Evolutionary conservation across 2,329 filamentous ascomycete genomes (phyloP).

Genomic region (Tolypocladium sp.): DNA sequence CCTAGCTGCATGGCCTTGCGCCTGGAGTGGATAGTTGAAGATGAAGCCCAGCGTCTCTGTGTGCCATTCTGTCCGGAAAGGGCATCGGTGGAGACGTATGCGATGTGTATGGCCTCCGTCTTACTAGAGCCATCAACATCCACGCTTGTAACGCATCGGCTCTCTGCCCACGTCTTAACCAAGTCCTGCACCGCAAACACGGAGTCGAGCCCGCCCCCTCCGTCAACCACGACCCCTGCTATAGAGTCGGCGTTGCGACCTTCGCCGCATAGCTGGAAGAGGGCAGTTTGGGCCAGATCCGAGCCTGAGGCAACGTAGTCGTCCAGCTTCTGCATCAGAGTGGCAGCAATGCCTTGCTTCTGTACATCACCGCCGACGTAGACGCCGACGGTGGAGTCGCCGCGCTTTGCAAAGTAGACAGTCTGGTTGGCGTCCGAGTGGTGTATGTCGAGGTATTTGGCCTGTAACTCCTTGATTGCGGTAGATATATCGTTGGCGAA

Average conservation of each 20-base stretch:
- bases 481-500: background rate
- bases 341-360: background rate
- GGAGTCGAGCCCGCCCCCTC: background rate
- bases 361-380: background rate
- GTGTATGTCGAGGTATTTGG: background rate
- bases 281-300: background rate
- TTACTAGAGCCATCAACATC: background rate
- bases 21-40: background rate
- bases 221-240: background rate
- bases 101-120: background rate
- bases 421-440: background rate
- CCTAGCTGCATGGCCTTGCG: background rate
- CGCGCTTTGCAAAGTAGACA: background rate
- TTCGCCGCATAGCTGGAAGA: background rate
- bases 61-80: background rate
- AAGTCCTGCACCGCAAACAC: background rate
- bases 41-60: background rate
- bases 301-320: background rate
- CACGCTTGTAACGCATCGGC: background rate
- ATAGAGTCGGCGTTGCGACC: background rate
- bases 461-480: background rate
- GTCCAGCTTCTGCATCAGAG: background rate
- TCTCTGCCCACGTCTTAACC: background rate
- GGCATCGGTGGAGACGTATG: background rate
- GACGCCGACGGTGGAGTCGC: background rate